Conservation (phyloP, 306 rosid species). For the Senna tora region DNA sequence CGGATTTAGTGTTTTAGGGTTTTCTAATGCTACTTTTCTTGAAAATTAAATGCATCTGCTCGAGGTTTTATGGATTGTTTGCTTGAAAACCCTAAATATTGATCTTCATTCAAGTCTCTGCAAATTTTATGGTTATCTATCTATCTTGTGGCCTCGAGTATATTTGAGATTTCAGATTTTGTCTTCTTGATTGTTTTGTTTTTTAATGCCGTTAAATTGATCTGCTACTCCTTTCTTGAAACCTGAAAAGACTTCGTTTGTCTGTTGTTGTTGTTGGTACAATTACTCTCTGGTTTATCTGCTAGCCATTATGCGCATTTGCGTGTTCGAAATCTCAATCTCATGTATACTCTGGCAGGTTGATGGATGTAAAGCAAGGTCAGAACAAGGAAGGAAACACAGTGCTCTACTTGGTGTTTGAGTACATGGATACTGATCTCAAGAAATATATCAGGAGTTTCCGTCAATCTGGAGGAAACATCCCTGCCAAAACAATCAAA, state of each 20-base stretch:
- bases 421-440: slow-evolving; percentile 91
- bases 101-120: background rate
- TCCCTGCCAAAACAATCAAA: slow-evolving; percentile 58
- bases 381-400: slow-evolving; percentile 91
- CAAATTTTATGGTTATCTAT: background rate
- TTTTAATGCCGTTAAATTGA: no score
- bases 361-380: slow-evolving; percentile 93
- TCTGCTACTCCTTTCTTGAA: no score
- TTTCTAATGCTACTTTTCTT: background rate
- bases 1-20: background rate
- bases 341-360: slow-evolving; percentile 38
- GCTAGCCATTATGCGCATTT: no score
- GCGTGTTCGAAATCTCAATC: background rate
- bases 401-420: slow-evolving; percentile 86
- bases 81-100: background rate
- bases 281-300: no score
- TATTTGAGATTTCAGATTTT: background rate
- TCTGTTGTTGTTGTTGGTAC: no score
- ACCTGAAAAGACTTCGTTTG: no score
- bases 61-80: background rate
- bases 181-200: no score
- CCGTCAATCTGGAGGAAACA: slow-evolving; percentile 62
- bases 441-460: slow-evolving; percentile 76
- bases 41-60: no score
- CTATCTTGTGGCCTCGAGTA: no score